Percentiles rank a stretch among this genome's conserved stretches.
These are phyloP conservation scores for Fonsecaea erecta DNA, from an alignment of 2,329 filamentous ascomycete genomes.

Conservation along the genomic window DNA sequence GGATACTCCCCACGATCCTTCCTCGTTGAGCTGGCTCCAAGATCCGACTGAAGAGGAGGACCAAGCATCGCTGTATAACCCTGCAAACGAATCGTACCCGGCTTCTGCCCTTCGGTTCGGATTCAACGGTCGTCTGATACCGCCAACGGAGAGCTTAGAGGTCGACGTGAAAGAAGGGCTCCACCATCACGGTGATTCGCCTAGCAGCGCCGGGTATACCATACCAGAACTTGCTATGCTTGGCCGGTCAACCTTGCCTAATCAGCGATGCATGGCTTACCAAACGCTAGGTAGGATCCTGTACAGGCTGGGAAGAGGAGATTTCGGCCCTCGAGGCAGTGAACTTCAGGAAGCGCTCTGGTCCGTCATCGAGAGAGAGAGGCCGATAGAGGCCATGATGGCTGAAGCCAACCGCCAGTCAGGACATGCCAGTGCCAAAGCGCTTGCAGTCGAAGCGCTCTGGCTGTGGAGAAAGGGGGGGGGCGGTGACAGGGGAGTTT, in stretches of 20 bases:
- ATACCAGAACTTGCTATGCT: constrained; percentile 82
- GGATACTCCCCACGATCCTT: constrained; percentile 79
- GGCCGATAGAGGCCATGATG: constrained; percentile 75
- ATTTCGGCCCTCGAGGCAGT: constrained; percentile 65
- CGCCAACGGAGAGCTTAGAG: constrained; percentile 72
- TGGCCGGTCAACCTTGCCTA: constrained; percentile 78
- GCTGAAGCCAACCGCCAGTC: constrained; percentile 71
- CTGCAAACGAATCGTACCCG: constrained; percentile 65
- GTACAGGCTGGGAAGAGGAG: constrained; percentile 78
- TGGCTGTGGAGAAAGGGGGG: constrained; percentile 76
- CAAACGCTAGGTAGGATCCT: constrained; percentile 86
- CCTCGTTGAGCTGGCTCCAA: constrained; percentile 87
- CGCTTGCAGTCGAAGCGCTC: constrained; percentile 85
- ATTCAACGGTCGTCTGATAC: constrained; percentile 78
- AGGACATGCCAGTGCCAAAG: constrained; percentile 77
- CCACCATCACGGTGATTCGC: constrained; percentile 91
- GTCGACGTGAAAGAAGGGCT: constrained; percentile 80
- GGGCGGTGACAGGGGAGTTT: constrained; percentile 55
- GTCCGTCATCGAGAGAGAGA: constrained; percentile 75
- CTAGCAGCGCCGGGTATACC: constrained; percentile 93
- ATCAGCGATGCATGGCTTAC: constrained; percentile 88
- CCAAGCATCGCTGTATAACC: constrained; percentile 76
- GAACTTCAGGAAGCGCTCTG: constrained; percentile 79
- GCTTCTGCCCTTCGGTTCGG: constrained; percentile 83
- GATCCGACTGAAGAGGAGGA: constrained; percentile 68